These are phyloP conservation scores for Spathaspora hagerdaliae DNA, from an alignment of 805 yeast genomes.

Conservation along the genomic window DNA sequence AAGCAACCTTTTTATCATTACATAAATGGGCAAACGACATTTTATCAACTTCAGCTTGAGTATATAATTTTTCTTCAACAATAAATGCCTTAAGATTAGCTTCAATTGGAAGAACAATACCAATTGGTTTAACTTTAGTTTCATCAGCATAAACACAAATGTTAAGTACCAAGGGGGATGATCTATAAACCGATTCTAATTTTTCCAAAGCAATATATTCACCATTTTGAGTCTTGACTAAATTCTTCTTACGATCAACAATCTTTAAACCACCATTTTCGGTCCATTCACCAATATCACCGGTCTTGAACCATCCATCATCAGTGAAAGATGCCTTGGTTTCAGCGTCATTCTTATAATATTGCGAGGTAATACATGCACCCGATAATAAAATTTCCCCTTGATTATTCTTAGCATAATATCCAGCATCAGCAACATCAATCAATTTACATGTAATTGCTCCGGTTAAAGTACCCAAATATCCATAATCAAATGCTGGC, in stretches of 20 bases:
- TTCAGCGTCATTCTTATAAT: slow-evolving; percentile 80
- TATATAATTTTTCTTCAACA: slow-evolving; percentile 47
- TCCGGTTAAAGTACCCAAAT: slow-evolving; percentile 80
- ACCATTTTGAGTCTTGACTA: slow-evolving; percentile 94
- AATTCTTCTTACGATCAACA: slow-evolving; percentile 92
- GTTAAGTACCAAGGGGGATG: slow-evolving; percentile 71
- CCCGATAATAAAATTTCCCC: slow-evolving; percentile 90
- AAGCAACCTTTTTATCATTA: slow-evolving; percentile 52
- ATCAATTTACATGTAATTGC: slow-evolving; percentile 83
- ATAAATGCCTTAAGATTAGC: slow-evolving; percentile 52
- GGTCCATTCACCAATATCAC: slow-evolving; percentile 96
- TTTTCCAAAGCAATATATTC: slow-evolving; percentile 97
- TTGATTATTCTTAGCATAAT: slow-evolving; percentile 82
- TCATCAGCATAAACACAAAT: slow-evolving; percentile 93
- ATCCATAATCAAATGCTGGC: slow-evolving; percentile 61
- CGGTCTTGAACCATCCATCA: slow-evolving; percentile 94
- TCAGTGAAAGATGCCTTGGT: slow-evolving; percentile 69
- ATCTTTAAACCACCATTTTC: slow-evolving; percentile 71
- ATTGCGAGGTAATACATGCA: slow-evolving; percentile 65
- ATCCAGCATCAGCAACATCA: slow-evolving; percentile 89
- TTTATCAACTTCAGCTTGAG: slow-evolving; percentile 44
- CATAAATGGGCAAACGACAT: slow-evolving; percentile 46
- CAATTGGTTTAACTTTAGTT: slow-evolving; percentile 84
- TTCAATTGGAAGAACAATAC: slow-evolving; percentile 82
- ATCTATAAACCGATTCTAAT: slow-evolving; percentile 85